phyloP scores from a whole-genome alignment of 345 rosid species.

The Moringa oleifera region DNA sequence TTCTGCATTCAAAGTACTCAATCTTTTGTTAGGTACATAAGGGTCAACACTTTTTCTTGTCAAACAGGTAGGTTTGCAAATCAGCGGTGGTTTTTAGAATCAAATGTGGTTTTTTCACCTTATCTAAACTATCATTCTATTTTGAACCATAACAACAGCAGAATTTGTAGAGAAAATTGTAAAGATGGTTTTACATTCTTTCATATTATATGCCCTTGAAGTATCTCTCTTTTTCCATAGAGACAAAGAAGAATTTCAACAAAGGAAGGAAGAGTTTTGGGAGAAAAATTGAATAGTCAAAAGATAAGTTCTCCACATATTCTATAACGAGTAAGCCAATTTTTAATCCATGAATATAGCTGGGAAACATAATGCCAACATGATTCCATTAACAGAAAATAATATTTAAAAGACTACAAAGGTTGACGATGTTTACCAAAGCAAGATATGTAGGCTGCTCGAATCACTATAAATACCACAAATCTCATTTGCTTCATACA shows the following conservation, averaged over 20 bases:
- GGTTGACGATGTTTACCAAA: constrained; percentile 20
- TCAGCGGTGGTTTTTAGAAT: constrained; percentile 2
- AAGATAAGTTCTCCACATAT: constrained; percentile 11
- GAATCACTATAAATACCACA: constrained; percentile 39
- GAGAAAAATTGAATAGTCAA: constrained; percentile 10
- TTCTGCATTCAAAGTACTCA: constrained; percentile 9
- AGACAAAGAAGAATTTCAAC: not conserved
- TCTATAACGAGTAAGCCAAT: constrained; percentile 2
- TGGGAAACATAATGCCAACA: constrained; percentile 11
- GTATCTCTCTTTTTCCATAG: not conserved
- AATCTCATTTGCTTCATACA: constrained; percentile 20
- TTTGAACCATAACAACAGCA: not conserved
- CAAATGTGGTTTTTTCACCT: not conserved
- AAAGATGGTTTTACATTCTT: too few relatives aligned
- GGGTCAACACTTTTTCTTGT: not conserved
- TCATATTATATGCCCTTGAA: constrained; percentile 3
- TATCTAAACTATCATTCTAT: too few relatives aligned
- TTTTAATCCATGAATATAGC: constrained; percentile 18
- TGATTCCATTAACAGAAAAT: constrained; percentile 7
- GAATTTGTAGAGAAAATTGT: too few relatives aligned
- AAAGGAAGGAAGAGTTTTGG: constrained; percentile 7
- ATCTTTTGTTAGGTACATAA: not conserved
- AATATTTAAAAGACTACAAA: constrained; percentile 23
- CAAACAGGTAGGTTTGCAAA: constrained; percentile 3
- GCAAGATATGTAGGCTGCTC: constrained; percentile 1